These are phyloP conservation scores for Trichosanthes truncata DNA, from an alignment of 306 rosid species.

Conservation along the genomic window DNA sequence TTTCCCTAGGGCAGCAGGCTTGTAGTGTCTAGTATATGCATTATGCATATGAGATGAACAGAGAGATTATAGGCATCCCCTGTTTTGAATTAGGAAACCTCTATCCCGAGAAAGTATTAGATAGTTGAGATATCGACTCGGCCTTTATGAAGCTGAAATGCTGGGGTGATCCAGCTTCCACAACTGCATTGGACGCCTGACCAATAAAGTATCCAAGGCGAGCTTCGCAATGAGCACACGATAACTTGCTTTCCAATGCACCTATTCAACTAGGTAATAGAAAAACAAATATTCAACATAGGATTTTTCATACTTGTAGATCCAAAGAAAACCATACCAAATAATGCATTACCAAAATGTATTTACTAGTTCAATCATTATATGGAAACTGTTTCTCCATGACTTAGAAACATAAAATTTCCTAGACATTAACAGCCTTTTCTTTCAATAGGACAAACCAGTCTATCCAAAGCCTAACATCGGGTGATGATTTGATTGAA, in stretches of 20 bases:
- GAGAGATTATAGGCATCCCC: background rate
- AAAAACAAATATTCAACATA: conserved; percentile 14
- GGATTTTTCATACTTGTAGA: background rate
- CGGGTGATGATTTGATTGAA: background rate
- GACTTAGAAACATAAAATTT: background rate
- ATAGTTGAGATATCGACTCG: conserved; percentile 63
- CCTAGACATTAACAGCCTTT: background rate
- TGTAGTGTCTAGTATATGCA: background rate
- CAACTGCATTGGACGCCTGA: conserved; percentile 94
- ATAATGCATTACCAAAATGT: background rate
- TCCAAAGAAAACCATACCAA: background rate
- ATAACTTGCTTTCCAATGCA: conserved; percentile 79
- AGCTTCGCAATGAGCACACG: conserved; percentile 78
- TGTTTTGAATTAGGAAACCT: background rate
- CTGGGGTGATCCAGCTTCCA: conserved; percentile 98
- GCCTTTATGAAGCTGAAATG: conserved; percentile 86
- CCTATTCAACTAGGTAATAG: conserved; percentile 77
- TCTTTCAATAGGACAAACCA: background rate
- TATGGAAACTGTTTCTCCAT: background rate
- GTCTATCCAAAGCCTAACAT: background rate
- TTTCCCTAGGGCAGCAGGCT: background rate
- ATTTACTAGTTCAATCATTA: background rate
- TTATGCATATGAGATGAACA: background rate
- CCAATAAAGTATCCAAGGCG: conserved; percentile 96
- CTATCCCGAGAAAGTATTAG: conserved; percentile 19